Conservation (phyloP, 2,329 filamentous ascomycete species). For the Fusarium floridanum region DNA sequence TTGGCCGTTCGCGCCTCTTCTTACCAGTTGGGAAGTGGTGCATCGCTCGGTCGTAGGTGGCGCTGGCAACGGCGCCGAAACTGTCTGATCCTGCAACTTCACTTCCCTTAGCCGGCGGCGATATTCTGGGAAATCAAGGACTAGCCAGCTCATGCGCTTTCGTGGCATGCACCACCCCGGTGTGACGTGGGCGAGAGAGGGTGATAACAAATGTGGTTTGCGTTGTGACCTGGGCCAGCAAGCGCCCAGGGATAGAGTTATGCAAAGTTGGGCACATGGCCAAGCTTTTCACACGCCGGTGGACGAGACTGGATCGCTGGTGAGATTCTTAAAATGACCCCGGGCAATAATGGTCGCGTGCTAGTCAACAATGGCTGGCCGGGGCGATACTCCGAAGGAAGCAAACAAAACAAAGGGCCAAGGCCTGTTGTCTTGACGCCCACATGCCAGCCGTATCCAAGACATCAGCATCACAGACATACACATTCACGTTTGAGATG, state of each 20-base stretch:
- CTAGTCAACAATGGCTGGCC: not conserved
- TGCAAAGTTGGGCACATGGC: not conserved
- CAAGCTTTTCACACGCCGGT: not conserved
- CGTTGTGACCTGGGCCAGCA: not conserved
- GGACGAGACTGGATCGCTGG: not conserved
- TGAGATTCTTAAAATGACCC: not conserved
- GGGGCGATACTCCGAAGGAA: not conserved
- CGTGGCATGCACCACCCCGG: slow-evolving; percentile 4
- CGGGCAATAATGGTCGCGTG: not conserved
- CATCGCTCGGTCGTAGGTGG: not conserved
- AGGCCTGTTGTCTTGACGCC: slow-evolving; percentile 7
- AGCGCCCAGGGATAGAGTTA: slow-evolving; percentile 7
- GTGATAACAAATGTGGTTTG: not conserved
- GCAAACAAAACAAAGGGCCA: slow-evolving; percentile 3
- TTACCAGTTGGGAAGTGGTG: not conserved
- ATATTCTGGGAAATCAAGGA: not conserved
- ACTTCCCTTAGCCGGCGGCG: not conserved
- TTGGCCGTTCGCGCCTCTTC: not conserved
- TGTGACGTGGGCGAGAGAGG: not conserved
- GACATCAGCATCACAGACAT: not conserved
- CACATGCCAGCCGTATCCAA: not conserved
- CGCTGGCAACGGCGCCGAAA: not conserved
- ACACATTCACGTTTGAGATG: not conserved
- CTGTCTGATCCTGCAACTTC: slow-evolving; percentile 3
- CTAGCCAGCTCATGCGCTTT: not conserved